Evolutionary conservation across 176 grass and related monocot genomes (phyloP).

Genomic region (Musa acuminata): DNA sequence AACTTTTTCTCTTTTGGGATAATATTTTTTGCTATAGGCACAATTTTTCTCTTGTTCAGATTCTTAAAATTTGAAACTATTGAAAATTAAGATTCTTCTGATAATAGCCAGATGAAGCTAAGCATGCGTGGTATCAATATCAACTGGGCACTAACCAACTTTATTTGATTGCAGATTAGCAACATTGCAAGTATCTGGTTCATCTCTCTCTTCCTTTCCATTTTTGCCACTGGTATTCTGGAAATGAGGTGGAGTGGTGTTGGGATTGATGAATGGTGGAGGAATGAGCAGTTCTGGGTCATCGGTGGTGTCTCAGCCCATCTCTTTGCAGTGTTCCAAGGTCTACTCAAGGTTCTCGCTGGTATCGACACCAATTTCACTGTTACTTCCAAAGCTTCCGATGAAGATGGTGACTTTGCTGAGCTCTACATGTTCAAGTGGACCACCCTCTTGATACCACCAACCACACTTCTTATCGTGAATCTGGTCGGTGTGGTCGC

Average conservation of each 20-base stretch:
- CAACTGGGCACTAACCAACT: neutral
- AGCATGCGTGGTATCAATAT: neutral
- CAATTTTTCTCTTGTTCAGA: neutral
- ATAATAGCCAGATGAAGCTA: neutral
- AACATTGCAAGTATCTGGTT: conserved; percentile 21
- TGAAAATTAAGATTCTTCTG: neutral
- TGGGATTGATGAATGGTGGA: conserved; percentile 17
- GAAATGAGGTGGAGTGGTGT: conserved; percentile 21
- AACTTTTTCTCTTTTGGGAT: too few relatives aligned
- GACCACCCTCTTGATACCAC: conserved; percentile 20
- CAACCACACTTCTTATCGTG: conserved; percentile 12
- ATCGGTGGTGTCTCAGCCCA: conserved; percentile 15
- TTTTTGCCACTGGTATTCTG: conserved; percentile 16
- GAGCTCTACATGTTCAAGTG: conserved; percentile 21
- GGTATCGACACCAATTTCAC: conserved; percentile 21
- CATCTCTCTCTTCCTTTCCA: conserved; percentile 19
- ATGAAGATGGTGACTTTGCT: conserved; percentile 19
- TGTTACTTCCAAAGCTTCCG: conserved; percentile 16
- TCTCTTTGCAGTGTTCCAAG: conserved; percentile 17
- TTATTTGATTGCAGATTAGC: conserved; percentile 3
- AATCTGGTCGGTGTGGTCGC: conserved; percentile 11
- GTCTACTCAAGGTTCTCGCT: conserved; percentile 16
- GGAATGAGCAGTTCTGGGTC: conserved; percentile 21
- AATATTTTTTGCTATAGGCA: too few relatives aligned
- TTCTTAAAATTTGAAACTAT: neutral